Evolutionary conservation across 345 rosid species (phyloP), one percentile per base, ranked within the genome.

Genomic region (Eutrema japonicum): DNA sequence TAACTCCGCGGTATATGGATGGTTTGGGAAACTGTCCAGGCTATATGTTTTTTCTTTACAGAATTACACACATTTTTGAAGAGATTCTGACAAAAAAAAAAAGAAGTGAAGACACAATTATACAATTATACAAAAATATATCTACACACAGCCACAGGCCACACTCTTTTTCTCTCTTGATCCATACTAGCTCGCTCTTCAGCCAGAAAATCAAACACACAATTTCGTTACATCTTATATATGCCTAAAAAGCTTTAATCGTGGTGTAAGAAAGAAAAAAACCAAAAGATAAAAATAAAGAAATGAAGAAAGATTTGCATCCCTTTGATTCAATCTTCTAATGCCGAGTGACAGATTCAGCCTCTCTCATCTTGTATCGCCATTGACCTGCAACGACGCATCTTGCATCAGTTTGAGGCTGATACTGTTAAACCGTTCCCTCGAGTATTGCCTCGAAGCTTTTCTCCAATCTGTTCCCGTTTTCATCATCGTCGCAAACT

Each of bases 381-480:
- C 82, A 62, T 56, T 80, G 74, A 68, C 36, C 48, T 80, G 77
- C 82, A 94, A 80, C 16, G 98, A 94, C 10, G 97, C 95, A 40
- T 94, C 98, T 72, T 81, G 85, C 84, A 88, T 87, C 73, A 94
- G 83, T 57, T 85, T 83, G 42, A 81, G 84, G 84, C 97, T 91
- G 64, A 94, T 89, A 80, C 78, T 91, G 50, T 88, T 94, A 83
- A 94, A 94, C 78, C 93, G 81, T 72, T 94, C 97, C 63, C 98
- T 68, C 22, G 98, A 93, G 74, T 93, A 93, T 72, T 93, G 98
- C 77, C 98, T 82, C 0, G 98, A 93, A 13, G 97, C 98, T 80
- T 91, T 94, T 77, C 98, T 87, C 98, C 98, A 91, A 75, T 94
- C 97, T 29, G 97, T 94, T 16, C 97, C 98, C 0, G 95, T 89